These are phyloP conservation scores for Phlyctochytrium arcticum DNA, from an alignment of 192 early-diverging fungal genomes.

Conservation along the genomic window DNA sequence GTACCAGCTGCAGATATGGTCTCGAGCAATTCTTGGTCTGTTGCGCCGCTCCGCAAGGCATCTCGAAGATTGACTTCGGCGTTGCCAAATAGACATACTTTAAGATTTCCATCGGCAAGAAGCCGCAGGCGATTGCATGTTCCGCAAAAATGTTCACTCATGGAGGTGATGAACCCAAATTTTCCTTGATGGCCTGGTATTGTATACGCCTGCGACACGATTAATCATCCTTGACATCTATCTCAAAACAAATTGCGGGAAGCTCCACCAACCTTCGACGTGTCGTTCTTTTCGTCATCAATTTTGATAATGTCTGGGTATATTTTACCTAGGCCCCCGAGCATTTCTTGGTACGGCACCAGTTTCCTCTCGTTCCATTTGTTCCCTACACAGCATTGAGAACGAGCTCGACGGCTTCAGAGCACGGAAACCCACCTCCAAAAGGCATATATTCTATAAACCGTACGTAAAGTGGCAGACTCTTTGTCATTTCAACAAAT, in stretches of 20 bases:
- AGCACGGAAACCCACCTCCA: conserved; percentile 64
- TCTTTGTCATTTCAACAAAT: conserved; percentile 82
- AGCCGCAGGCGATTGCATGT: conserved; percentile 92
- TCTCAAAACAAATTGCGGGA: not conserved
- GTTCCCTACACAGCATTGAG: conserved; percentile 54
- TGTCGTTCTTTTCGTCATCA: conserved; percentile 77
- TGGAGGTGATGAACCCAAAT: conserved; percentile 96
- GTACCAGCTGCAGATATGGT: conserved; percentile 72
- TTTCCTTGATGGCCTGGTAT: conserved; percentile 79
- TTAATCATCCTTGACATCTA: not conserved
- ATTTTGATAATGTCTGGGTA: conserved; percentile 65
- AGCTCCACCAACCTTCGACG: conserved; percentile 59
- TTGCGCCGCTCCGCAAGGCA: conserved; percentile 58
- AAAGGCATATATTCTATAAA: conserved; percentile 99
- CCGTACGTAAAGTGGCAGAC: conserved; percentile 69
- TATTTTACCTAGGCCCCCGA: conserved; percentile 47
- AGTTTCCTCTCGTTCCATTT: conserved; percentile 81
- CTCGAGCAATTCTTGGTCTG: conserved; percentile 64
- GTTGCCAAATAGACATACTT: conserved; percentile 91
- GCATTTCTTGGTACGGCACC: conserved; percentile 76
- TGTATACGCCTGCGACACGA: conserved; percentile 49
- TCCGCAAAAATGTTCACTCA: conserved; percentile 96
- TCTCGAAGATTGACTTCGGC: conserved; percentile 83
- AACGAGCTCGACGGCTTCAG: not conserved
- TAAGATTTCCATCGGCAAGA: conserved; percentile 91